Conservation (phyloP, 768 basidiomycete genomes). For the Candolleomyces aberdarensis region DNA sequence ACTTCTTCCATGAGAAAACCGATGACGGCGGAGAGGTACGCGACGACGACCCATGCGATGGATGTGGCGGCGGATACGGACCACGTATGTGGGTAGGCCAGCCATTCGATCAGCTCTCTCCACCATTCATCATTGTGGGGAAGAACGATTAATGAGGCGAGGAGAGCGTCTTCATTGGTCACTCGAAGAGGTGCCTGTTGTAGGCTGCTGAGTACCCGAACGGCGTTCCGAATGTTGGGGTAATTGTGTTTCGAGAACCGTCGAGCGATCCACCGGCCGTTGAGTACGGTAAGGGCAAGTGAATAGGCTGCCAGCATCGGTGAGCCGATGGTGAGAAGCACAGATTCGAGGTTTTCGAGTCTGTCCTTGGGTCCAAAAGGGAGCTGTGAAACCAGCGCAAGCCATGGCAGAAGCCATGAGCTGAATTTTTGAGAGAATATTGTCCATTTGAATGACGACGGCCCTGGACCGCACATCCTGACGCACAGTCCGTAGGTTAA, state of each 20-base stretch:
- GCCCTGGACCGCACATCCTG: constrained; percentile 21
- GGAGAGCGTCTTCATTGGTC: constrained; percentile 20
- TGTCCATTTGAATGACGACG: constrained; percentile 27
- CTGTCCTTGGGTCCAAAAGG: constrained; percentile 41
- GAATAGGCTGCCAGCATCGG: constrained; percentile 35
- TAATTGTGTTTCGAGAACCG: constrained; percentile 14
- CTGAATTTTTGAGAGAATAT: constrained; percentile 36
- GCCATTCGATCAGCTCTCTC: constrained; percentile 25
- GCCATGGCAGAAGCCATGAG: constrained; percentile 47
- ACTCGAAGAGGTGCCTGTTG: constrained; percentile 40
- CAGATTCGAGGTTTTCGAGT: background rate
- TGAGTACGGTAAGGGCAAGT: too few relatives aligned
- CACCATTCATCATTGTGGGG: constrained; percentile 42
- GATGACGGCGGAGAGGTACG: constrained; percentile 37
- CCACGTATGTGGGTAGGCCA: constrained; percentile 34
- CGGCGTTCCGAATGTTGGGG: constrained; percentile 28
- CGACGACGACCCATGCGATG: constrained; percentile 44
- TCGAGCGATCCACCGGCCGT: background rate
- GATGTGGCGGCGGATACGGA: constrained; percentile 34
- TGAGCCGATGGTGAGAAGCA: constrained; percentile 36
- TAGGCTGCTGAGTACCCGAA: constrained; percentile 32
- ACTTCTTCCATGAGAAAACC: constrained; percentile 27
- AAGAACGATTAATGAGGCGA: constrained; percentile 18
- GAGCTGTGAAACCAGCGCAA: constrained; percentile 47
- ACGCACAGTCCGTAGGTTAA: constrained; percentile 28